A percentile compares a stretch with the other conserved stretches of the same genome.
phyloP scores from a whole-genome alignment of 148 eudicot species.

The Bassia scoparia region DNA sequence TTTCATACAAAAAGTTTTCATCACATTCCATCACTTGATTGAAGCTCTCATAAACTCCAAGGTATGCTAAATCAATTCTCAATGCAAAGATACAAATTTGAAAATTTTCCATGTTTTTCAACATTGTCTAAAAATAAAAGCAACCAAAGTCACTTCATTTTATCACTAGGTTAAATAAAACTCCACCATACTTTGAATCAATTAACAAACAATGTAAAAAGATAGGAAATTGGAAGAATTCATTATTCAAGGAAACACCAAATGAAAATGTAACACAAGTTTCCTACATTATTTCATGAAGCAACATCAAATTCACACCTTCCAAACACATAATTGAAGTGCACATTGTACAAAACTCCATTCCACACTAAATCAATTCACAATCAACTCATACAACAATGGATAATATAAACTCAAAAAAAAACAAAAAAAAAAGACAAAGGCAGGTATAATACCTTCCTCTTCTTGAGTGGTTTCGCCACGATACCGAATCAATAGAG shows the following conservation, averaged over 20 bases:
- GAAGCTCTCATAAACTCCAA: too few relatives aligned
- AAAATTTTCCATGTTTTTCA: too few relatives aligned
- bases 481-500: constrained; percentile 52
- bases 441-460: constrained; percentile 39
- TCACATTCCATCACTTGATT: not conserved
- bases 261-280: not conserved
- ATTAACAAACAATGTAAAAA: not conserved
- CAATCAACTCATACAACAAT: not conserved
- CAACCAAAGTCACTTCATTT: too few relatives aligned
- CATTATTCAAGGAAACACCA: not conserved
- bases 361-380: not conserved
- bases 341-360: not conserved
- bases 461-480: constrained; percentile 60
- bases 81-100: too few relatives aligned
- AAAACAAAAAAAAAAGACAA: too few relatives aligned
- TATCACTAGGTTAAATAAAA: too few relatives aligned
- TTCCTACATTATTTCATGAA: not conserved
- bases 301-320: not conserved
- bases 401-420: not conserved
- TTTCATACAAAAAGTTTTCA: too few relatives aligned
- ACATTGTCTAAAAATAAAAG: too few relatives aligned
- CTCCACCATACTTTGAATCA: too few relatives aligned
- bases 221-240: not conserved
- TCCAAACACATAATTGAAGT: not conserved
- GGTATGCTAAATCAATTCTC: too few relatives aligned